Evolutionary conservation across 441 rosid genomes (phyloP).

Genomic region (Populus hybrid): DNA sequence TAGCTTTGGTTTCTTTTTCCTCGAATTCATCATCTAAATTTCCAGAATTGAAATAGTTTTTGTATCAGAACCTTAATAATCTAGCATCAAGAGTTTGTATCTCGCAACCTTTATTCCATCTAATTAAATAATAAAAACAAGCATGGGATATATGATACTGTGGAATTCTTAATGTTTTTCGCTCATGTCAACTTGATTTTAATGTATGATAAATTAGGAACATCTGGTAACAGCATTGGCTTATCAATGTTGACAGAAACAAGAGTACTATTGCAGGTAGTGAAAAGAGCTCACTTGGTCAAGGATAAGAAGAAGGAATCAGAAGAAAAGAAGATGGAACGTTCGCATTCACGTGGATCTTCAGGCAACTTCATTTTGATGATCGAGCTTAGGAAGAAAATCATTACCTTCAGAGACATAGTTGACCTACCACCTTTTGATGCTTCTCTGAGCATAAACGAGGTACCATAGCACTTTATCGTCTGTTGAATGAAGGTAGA

Average conservation of each 20-base stretch:
- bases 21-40: neutral
- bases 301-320: slow-evolving; percentile 32
- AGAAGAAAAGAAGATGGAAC: slow-evolving; percentile 27
- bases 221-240: neutral
- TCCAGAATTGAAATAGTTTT: neutral
- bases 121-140: too few species aligned
- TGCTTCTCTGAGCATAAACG: slow-evolving; percentile 42
- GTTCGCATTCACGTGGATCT: slow-evolving; percentile 38
- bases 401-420: slow-evolving; percentile 58
- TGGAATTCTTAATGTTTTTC: neutral
- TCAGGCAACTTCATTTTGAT: slow-evolving; percentile 47
- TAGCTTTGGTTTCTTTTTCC: neutral
- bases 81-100: too few species aligned
- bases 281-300: slow-evolving; percentile 25
- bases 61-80: too few species aligned
- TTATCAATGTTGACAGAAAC: slow-evolving; percentile 9
- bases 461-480: slow-evolving; percentile 36
- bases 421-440: slow-evolving; percentile 61
- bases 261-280: slow-evolving; percentile 14
- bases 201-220: neutral
- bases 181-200: neutral
- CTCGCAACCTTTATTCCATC: too few species aligned
- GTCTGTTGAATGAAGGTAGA: neutral
- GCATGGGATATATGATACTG: too few species aligned
- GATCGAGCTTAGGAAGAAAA: slow-evolving; percentile 73